Base-by-base conservation (phyloP, 352 stramenopile genomes). In the Chrysophaeum taylorii region DNA sequence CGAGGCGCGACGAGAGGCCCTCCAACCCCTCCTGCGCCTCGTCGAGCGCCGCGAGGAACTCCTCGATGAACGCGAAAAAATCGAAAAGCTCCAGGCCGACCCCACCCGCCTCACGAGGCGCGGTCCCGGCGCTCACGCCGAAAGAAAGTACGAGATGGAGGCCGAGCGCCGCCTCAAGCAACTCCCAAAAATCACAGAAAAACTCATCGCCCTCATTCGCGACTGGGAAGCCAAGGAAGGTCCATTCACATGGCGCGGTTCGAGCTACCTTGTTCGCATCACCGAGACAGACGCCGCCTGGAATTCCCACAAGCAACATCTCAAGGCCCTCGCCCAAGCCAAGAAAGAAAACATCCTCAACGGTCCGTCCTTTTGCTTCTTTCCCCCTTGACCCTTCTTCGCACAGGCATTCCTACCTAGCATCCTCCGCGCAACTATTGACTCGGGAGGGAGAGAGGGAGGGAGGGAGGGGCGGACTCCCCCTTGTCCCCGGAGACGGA, bases 101-200 rank as follows among this genome's bases (percentile, higher is more conserved):
- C 14, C 52, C 27, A 39, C 12, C 52, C 52, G 57, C 31, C 57
- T 66, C 4, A 21, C 27, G 7, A 31, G 57, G 2, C 31, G 57
- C 33, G 57, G 57, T 18, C 57, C 57, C 31, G 57, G 57, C 14
- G 57, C 57, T 23, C 12, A 9, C 2, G 31, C 57, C 12, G 57
- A 66, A n/a, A 31, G 57, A 31, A 66, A 66, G 57, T 16, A 16
- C 14, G 57, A 66, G 57, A 43, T 45, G 14, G 57, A 66, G 57
- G 27, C 15, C 33, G 27, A 38, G 35, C 27, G 31, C 14, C 5
- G 33, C 9, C 12, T 66, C 33, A 66, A 66, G 57, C 57, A 66
- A 36, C 57, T 66, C 33, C 57, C 57, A 18, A 66, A 66, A 18
- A 9, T 66, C 57, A 33, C 16, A 18, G 57, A 66, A 18, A 5